Conservation (phyloP, 1,284 basidiomycete species). For the Microbotryum intermedium region DNA sequence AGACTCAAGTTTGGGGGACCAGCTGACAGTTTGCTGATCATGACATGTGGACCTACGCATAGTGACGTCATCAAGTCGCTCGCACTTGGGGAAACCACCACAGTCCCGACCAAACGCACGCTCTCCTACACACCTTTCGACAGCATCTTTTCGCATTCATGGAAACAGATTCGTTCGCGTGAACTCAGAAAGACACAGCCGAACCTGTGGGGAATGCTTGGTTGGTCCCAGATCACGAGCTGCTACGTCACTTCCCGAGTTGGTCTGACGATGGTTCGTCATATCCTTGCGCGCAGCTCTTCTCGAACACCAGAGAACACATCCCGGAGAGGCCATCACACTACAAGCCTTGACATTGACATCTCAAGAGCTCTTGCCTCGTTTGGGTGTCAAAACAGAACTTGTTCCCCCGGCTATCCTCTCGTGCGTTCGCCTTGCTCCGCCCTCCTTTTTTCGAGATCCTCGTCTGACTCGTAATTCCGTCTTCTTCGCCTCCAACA, state of each 20-base stretch:
- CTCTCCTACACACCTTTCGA: constrained; percentile 58
- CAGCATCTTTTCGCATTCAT: constrained; percentile 48
- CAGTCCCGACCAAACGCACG: constrained; percentile 54
- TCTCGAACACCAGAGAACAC: no score
- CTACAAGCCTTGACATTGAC: no score
- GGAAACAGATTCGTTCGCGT: constrained; percentile 58
- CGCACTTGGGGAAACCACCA: constrained; percentile 47
- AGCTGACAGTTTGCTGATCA: not conserved
- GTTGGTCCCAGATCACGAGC: constrained; percentile 44
- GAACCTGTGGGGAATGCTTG: constrained; percentile 57
- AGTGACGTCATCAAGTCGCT: constrained; percentile 39
- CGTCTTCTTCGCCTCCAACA: not conserved
- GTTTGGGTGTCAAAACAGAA: not conserved
- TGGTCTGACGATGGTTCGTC: no score
- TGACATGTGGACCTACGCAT: constrained; percentile 29
- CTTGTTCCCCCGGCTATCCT: not conserved
- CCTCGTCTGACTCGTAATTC: not conserved
- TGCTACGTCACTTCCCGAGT: not conserved
- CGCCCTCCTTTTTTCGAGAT: constrained; percentile 1
- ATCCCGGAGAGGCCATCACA: no score
- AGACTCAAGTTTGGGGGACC: not conserved
- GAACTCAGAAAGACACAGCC: constrained; percentile 66
- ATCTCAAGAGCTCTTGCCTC: not conserved
- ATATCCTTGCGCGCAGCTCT: no score
- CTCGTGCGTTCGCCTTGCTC: not conserved